Percentiles rank a stretch among this genome's conserved stretches.
Conservation (phyloP, 148 eudicot genomes). For the Camellia granthamiana region DNA sequence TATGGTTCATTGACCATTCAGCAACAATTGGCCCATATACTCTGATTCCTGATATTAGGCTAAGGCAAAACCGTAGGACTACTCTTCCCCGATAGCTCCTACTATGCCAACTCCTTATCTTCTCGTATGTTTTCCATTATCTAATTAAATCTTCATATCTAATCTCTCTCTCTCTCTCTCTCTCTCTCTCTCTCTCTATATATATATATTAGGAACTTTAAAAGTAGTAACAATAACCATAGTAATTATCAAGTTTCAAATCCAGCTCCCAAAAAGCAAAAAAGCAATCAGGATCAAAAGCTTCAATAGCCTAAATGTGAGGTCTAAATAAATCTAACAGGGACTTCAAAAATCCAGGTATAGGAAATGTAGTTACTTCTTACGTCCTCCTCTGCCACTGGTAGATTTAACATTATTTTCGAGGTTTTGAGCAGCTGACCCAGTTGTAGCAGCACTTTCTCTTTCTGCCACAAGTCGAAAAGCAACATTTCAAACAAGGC, state of each 20-base stretch:
- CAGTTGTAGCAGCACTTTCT: slow-evolving; percentile 54
- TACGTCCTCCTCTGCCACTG: slow-evolving; percentile 86
- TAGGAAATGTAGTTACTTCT: slow-evolving; percentile 52
- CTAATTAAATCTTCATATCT: not conserved
- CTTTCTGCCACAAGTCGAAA: slow-evolving; percentile 47
- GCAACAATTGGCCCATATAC: not conserved
- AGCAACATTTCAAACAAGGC: not conserved
- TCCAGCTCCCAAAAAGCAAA: not conserved
- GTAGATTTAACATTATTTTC: slow-evolving; percentile 60
- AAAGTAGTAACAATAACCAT: not conserved
- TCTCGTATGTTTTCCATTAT: not conserved
- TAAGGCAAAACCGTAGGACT: not conserved
- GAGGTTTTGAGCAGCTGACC: slow-evolving; percentile 44
- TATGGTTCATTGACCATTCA: not conserved
- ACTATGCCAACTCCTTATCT: not conserved
- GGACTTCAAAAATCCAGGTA: not conserved
- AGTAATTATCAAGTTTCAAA: not conserved
- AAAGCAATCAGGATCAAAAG: slow-evolving; percentile 3
- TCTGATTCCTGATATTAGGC: not conserved
- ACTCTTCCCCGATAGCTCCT: slow-evolving; percentile 4
- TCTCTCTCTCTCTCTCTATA: no score
- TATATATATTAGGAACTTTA: no score
- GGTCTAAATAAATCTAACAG: not conserved
- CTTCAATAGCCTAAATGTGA: not conserved
- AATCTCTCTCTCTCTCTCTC: not conserved